These are phyloP conservation scores for Dactylella cylindrospora DNA, from an alignment of 2,329 filamentous ascomycete genomes.

Conservation along the genomic window DNA sequence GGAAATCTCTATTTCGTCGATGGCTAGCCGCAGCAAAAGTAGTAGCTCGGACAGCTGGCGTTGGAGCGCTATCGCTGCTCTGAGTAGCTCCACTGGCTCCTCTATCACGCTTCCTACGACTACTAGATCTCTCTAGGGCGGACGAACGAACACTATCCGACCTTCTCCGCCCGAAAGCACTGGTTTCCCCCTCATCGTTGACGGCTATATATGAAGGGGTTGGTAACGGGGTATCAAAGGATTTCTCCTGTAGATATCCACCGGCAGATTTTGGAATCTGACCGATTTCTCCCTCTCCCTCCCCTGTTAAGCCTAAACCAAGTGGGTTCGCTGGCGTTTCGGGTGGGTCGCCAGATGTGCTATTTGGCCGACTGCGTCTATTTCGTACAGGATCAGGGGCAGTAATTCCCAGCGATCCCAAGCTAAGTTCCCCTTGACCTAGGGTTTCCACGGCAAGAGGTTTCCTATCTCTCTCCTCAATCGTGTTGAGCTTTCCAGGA, in stretches of 20 bases:
- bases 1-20: conserved; percentile 94
- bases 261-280: conserved; percentile 36
- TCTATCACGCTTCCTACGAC: conserved; percentile 76
- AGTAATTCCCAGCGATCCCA: conserved; percentile 79
- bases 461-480: conserved; percentile 58
- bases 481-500: conserved; percentile 48
- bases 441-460: conserved; percentile 84
- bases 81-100: conserved; percentile 65
- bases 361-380: conserved; percentile 22
- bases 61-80: conserved; percentile 15
- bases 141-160: conserved; percentile 25
- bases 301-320: conserved; percentile 29
- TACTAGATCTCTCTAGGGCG: conserved; percentile 56
- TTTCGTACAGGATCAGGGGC: conserved; percentile 12
- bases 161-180: conserved; percentile 13
- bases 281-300: conserved; percentile 39
- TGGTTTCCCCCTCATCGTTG: conserved; percentile 9
- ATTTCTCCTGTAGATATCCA: conserved; percentile 23
- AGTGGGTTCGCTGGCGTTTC: conserved; percentile 25
- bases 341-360: conserved; percentile 23
- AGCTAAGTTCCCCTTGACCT: conserved; percentile 81
- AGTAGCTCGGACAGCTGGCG: conserved; percentile 59
- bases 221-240: conserved; percentile 15
- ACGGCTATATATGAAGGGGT: conserved; percentile 22
- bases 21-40: conserved; percentile 96